Conservation (phyloP, 352 stramenopile genomes). For the Phytophthora hibernalis region DNA sequence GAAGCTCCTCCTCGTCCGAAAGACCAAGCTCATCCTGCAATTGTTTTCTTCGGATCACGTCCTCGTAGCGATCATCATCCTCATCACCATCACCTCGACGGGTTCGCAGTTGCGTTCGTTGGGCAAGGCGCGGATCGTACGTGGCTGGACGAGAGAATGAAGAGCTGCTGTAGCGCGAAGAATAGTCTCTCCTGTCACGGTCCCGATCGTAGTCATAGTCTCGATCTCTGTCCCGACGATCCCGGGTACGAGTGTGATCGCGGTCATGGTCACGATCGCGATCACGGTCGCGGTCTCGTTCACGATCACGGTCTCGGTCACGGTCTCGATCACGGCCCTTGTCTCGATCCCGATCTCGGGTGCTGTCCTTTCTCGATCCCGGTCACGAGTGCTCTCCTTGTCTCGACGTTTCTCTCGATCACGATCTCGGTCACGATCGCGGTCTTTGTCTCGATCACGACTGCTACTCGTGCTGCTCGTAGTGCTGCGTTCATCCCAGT, state of each 20-base stretch:
- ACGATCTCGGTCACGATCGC: slow-evolving; percentile 40
- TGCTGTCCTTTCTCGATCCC: slow-evolving; percentile 22
- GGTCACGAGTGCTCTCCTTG: slow-evolving; percentile 18
- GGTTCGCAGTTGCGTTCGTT: slow-evolving; percentile 53
- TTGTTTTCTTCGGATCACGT: slow-evolving; percentile 58
- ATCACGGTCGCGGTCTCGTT: slow-evolving; percentile 39
- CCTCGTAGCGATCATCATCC: slow-evolving; percentile 46
- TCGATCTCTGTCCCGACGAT: slow-evolving; percentile 43
- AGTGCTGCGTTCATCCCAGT: slow-evolving; percentile 46
- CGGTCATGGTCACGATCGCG: slow-evolving; percentile 44
- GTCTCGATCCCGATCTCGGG: slow-evolving; percentile 30
- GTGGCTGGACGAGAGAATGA: slow-evolving; percentile 84
- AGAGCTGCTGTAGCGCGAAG: slow-evolving; percentile 41
- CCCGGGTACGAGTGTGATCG: slow-evolving; percentile 36
- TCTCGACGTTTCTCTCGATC: slow-evolving; percentile 29
- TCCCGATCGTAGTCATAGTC: slow-evolving; percentile 45
- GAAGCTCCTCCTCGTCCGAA: slow-evolving; percentile 57
- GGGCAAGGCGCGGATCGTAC: slow-evolving; percentile 80
- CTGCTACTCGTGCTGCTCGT: slow-evolving; percentile 30
- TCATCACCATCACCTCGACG: slow-evolving; percentile 55
- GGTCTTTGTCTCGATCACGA: slow-evolving; percentile 36
- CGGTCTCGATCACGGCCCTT: slow-evolving; percentile 18
- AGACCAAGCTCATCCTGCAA: slow-evolving; percentile 80
- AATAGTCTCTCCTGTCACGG: slow-evolving; percentile 38
- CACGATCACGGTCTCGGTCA: not conserved